Evolutionary conservation across 2,329 filamentous ascomycete genomes (phyloP).

Genomic region (Xylariaceae sp.): DNA sequence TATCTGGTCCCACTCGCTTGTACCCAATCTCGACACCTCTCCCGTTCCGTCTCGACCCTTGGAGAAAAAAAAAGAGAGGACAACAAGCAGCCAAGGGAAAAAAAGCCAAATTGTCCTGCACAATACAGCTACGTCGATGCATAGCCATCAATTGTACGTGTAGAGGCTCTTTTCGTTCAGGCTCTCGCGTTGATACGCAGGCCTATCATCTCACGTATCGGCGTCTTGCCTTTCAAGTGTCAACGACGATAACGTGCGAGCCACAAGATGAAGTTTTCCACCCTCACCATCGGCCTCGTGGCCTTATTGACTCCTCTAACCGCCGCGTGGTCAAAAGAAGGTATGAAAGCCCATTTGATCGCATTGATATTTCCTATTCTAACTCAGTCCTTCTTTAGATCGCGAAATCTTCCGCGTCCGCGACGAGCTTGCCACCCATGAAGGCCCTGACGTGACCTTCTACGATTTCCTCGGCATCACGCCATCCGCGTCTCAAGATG

Average conservation of each 20-base stretch:
- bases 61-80: neutral
- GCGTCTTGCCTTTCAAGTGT: slow-evolving; percentile 27
- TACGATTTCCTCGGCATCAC: slow-evolving; percentile 90
- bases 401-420: slow-evolving; percentile 96
- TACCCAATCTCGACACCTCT: slow-evolving; percentile 16
- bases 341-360: slow-evolving; percentile 48
- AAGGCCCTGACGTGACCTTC: slow-evolving; percentile 84
- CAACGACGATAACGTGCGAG: neutral
- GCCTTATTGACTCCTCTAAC: slow-evolving; percentile 70
- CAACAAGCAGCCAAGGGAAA: slow-evolving; percentile 6
- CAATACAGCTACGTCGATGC: neutral
- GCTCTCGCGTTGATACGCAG: slow-evolving; percentile 14
- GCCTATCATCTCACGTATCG: neutral
- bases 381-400: slow-evolving; percentile 60
- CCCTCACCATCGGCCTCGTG: slow-evolving; percentile 72
- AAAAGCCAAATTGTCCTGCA: slow-evolving; percentile 8
- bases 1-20: neutral
- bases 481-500: slow-evolving; percentile 77
- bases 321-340: slow-evolving; percentile 86
- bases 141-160: slow-evolving; percentile 10
- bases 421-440: slow-evolving; percentile 79
- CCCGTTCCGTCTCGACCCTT: slow-evolving; percentile 7
- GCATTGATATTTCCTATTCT: neutral
- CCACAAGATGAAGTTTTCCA: slow-evolving; percentile 73
- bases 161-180: neutral